These are phyloP conservation scores for Coniochaeta prunicola DNA, from an alignment of 2,329 filamentous ascomycete species.

Conservation along the genomic window DNA sequence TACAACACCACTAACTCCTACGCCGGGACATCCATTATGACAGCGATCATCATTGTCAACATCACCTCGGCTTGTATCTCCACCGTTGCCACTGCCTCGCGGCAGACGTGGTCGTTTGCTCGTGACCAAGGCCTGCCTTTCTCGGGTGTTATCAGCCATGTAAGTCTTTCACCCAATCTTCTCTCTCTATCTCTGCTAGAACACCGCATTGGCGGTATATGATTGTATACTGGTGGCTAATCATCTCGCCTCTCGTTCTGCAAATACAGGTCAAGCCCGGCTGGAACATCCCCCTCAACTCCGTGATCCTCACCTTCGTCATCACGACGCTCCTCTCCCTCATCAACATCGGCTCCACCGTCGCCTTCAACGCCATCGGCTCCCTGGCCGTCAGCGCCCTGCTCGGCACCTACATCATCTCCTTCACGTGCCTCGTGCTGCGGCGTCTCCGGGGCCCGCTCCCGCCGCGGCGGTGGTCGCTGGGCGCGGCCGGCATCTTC, in stretches of 20 bases:
- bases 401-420: slow-evolving; percentile 44
- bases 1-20: slow-evolving; percentile 39
- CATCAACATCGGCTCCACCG: slow-evolving; percentile 43
- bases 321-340: slow-evolving; percentile 35
- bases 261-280: slow-evolving; percentile 10
- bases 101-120: slow-evolving; percentile 48
- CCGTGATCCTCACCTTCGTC: slow-evolving; percentile 39
- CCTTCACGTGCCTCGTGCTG: slow-evolving; percentile 34
- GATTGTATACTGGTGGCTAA: not conserved
- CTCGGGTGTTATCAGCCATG: slow-evolving; percentile 29
- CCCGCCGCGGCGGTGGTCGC: slow-evolving; percentile 29
- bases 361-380: slow-evolving; percentile 46
- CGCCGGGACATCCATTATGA: slow-evolving; percentile 42
- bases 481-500: slow-evolving; percentile 32
- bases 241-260: not conserved
- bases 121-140: slow-evolving; percentile 36
- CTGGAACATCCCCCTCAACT: slow-evolving; percentile 31
- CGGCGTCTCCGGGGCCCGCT: slow-evolving; percentile 31
- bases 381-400: slow-evolving; percentile 42
- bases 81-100: slow-evolving; percentile 49
- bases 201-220: not conserved
- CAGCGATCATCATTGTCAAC: slow-evolving; percentile 39
- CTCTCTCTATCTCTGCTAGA: not conserved
- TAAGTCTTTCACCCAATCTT: slow-evolving; percentile 8
- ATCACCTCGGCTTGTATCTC: slow-evolving; percentile 41